phyloP scores from a whole-genome alignment of 163 green algal genomes.

The Chlamydomonas reinhardtii region DNA sequence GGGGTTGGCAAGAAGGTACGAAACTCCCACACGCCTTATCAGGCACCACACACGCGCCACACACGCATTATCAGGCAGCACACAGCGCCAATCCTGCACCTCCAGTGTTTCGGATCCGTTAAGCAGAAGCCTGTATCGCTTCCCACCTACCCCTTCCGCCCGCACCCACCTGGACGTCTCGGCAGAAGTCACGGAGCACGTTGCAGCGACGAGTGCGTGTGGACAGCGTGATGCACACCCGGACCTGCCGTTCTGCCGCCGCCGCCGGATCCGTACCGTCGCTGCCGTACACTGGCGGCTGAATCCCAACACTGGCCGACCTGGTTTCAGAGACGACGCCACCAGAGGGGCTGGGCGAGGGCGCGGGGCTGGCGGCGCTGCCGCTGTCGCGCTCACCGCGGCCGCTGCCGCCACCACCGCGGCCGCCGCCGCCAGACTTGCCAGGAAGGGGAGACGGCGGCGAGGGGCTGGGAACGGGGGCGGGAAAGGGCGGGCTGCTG shows the following conservation, averaged over 20 bases:
- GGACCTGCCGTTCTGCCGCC: neutral
- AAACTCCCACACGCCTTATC: too few species aligned
- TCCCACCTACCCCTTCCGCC: too few species aligned
- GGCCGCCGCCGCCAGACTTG: neutral
- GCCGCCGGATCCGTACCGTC: too few species aligned
- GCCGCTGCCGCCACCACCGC: too few species aligned
- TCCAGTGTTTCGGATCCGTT: too few species aligned
- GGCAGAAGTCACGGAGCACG: neutral
- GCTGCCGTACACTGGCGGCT: neutral
- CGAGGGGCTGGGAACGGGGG: too few species aligned
- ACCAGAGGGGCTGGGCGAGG: neutral
- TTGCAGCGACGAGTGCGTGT: neutral
- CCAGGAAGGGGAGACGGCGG: neutral
- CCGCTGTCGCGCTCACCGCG: too few species aligned
- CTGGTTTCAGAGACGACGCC: neutral
- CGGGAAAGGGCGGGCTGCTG: neutral
- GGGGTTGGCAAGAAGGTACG: too few species aligned
- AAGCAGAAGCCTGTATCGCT: too few species aligned
- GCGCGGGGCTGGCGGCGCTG: neutral
- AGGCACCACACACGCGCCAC: too few species aligned
- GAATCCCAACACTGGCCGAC: neutral
- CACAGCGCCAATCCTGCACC: too few species aligned
- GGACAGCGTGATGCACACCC: neutral
- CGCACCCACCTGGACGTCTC: neutral
- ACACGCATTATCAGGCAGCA: too few species aligned